Base-by-base conservation (phyloP, 164 flowering plant genomes). In the Santalum album region DNA sequence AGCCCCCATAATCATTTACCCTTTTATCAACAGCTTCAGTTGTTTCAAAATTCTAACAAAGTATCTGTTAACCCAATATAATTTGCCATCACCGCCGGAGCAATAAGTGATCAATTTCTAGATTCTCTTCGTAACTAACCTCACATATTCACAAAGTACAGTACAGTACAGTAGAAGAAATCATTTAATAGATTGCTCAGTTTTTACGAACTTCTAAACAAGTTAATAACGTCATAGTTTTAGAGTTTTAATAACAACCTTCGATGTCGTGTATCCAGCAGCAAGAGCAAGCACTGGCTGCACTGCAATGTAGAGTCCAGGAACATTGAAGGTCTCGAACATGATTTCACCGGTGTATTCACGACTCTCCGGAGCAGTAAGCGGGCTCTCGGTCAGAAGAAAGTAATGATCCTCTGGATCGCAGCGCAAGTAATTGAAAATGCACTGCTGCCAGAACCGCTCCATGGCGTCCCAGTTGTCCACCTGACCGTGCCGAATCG, bases 361-460 rank as follows among this genome's bases (percentile, higher is more conserved):
- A 0, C 99, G 76, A 64, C 76, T 90, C 76, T 94, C 99, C 1
- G 99, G 99, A 5, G 97, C 75, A 42, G 96, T 90, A 46, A 94
- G 81, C 3, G 99, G 96, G 58, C 96, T 87, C 69, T 94, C 99
- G 1, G 99, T 94, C 65, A 94, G 67, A 12, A 85, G 71, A 69
- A 94, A 94, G 64, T 94, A 87, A 65, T 94, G 99, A 69, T 94
- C 99, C 76, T 94, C 99, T 0, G 99, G 99, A 76, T 94, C 99
- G 65, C 99, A 94, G 11, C 97, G 69, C 72, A 94, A 66, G 64
- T 94, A 90, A 68, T 87, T 84, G 64, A 90, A 94, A 49, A 94
- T 90, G 69, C 97, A 87, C 51, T 94, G 97, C 75, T 94, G 99
- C 99, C 99, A 94, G 67, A 85, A 94, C 64, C 97, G 68, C 73